Conservation (phyloP, 2,329 filamentous ascomycete species). For the Fusarium ambrosium region DNA sequence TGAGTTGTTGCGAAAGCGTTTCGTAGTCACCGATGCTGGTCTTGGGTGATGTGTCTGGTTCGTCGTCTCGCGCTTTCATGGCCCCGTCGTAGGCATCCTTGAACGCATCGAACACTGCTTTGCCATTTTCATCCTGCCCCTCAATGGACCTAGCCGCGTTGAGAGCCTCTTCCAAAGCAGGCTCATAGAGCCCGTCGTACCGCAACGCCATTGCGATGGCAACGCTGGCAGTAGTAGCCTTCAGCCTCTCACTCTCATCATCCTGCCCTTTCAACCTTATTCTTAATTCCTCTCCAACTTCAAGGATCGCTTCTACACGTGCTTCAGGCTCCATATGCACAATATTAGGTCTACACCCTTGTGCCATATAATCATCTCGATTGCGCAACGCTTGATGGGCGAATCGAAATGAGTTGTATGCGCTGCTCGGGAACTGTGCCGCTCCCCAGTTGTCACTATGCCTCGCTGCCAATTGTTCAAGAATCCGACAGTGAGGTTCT, state of each 20-base stretch:
- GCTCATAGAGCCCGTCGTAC: not conserved
- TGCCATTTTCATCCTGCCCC: not conserved
- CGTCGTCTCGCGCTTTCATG: not conserved
- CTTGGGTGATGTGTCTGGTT: not conserved
- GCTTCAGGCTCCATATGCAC: not conserved
- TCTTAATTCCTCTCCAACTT: not conserved
- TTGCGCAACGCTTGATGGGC: not conserved
- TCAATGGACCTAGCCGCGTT: not conserved
- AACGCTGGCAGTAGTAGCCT: not conserved
- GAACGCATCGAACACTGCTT: not conserved
- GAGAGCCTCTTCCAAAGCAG: not conserved
- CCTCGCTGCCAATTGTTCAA: not conserved
- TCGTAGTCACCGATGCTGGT: not conserved
- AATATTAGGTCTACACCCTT: not conserved
- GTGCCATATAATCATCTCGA: not conserved
- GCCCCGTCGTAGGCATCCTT: not conserved
- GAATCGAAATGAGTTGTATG: not conserved
- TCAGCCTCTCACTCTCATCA: not conserved
- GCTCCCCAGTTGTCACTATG: not conserved
- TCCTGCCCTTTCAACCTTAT: not conserved
- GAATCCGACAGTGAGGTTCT: not conserved
- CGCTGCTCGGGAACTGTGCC: not conserved
- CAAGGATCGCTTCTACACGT: not conserved
- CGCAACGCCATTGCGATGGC: not conserved
- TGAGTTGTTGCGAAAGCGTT: not conserved